phyloP scores from a whole-genome alignment of 768 basidiomycete species.

The Mycena galopus region DNA sequence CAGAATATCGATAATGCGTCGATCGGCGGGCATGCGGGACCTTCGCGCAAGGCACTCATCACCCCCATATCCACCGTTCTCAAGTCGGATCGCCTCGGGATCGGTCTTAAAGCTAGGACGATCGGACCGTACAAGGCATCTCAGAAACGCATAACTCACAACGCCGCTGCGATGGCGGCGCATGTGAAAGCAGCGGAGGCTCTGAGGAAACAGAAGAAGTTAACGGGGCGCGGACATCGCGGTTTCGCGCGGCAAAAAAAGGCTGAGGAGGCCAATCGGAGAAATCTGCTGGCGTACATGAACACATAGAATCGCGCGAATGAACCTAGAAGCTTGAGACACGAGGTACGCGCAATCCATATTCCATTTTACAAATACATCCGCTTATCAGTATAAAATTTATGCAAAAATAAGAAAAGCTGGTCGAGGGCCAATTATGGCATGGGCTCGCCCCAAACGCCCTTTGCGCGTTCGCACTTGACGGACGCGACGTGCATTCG shows the following conservation, averaged over 20 bases:
- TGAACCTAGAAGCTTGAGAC: slow-evolving; percentile 14
- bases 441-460: slow-evolving; percentile 74
- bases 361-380: slow-evolving; percentile 34
- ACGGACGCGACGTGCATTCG: slow-evolving; percentile 86
- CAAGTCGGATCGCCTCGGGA: slow-evolving; percentile 86
- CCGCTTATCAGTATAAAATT: slow-evolving; percentile 42
- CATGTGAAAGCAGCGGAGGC: slow-evolving; percentile 72
- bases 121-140: slow-evolving; percentile 74
- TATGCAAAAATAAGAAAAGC: slow-evolving; percentile 47
- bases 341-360: slow-evolving; percentile 28
- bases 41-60: slow-evolving; percentile 69
- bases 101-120: slow-evolving; percentile 84
- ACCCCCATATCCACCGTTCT: slow-evolving; percentile 82
- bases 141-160: slow-evolving; percentile 79
- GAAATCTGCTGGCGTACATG: slow-evolving; percentile 72
- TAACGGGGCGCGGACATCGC: slow-evolving; percentile 69
- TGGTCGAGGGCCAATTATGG: slow-evolving; percentile 43
- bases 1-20: slow-evolving; percentile 5
- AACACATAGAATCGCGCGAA: slow-evolving; percentile 63
- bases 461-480: slow-evolving; percentile 78
- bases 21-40: slow-evolving; percentile 1
- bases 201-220: slow-evolving; percentile 62
- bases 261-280: slow-evolving; percentile 67
- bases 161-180: slow-evolving; percentile 72
- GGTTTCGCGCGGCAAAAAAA: slow-evolving; percentile 68